Conservation (phyloP, 345 rosid genomes). For the Citrus medica region DNA sequence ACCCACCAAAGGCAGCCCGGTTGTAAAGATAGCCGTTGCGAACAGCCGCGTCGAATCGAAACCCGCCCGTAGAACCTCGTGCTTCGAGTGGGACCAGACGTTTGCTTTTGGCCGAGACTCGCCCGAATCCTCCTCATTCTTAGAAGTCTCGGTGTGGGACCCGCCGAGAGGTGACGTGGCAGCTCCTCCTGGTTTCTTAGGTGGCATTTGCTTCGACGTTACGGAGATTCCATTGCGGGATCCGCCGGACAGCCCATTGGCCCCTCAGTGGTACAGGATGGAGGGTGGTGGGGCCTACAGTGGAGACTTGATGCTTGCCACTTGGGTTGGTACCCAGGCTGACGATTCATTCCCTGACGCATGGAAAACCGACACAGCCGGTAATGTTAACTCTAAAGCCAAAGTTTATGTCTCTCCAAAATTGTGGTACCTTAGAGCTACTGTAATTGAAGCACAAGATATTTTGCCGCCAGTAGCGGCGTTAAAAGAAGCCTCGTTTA, state of each 20-base stretch:
- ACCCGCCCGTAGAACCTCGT: conserved; percentile 53
- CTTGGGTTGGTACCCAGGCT: conserved; percentile 95
- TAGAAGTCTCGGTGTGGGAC: conserved; percentile 77
- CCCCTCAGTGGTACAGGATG: conserved; percentile 91
- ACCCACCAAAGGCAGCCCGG: conserved; percentile 67
- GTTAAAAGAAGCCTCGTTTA: conserved; percentile 52
- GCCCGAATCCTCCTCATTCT: conserved; percentile 55
- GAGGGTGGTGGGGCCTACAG: conserved; percentile 67
- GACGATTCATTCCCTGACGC: conserved; percentile 92
- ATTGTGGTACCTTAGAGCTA: conserved; percentile 81
- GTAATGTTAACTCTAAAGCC: conserved; percentile 61
- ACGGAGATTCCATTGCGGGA: conserved; percentile 80
- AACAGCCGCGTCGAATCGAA: conserved; percentile 46
- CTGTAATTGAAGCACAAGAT: conserved; percentile 77
- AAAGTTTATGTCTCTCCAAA: conserved; percentile 82
- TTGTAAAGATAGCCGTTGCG: conserved; percentile 52
- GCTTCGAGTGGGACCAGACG: conserved; percentile 90
- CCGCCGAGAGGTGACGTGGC: conserved; percentile 31
- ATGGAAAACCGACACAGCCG: conserved; percentile 79
- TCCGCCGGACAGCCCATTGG: conserved; percentile 95
- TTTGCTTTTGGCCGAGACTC: conserved; percentile 80
- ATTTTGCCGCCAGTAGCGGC: conserved; percentile 33
- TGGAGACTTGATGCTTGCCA: conserved; percentile 87
- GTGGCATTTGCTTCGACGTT: conserved; percentile 79
- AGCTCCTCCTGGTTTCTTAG: conserved; percentile 42